Percentiles rank a stretch among this genome's conserved stretches.
These are phyloP conservation scores for Suhomyces sp. DNA, from an alignment of 805 yeast species.

Conservation along the genomic window DNA sequence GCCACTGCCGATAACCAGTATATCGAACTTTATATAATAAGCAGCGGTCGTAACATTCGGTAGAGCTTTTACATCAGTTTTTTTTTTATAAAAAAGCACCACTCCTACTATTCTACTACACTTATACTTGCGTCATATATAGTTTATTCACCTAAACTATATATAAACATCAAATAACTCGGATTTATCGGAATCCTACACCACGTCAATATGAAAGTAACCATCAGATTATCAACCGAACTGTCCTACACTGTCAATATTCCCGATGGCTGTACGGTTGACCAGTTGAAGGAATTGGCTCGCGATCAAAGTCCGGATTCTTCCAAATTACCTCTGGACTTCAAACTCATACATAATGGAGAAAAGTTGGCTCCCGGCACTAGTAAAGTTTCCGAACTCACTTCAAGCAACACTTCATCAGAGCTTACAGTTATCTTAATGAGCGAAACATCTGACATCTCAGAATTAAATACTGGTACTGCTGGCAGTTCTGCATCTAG, in stretches of 20 bases:
- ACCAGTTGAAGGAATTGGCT: conserved; percentile 47
- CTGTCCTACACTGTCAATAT: conserved; percentile 45
- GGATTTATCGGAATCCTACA: background rate
- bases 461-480: conserved; percentile 10
- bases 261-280: conserved; percentile 51
- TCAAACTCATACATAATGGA: conserved; percentile 41
- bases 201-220: conserved; percentile 41
- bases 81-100: background rate
- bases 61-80: background rate
- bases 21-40: background rate
- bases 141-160: background rate
- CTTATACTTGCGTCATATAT: background rate
- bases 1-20: conserved; percentile 3
- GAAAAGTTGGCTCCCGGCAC: conserved; percentile 31
- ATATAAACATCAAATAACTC: background rate
- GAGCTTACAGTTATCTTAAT: conserved; percentile 22
- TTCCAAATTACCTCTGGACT: conserved; percentile 32
- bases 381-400: conserved; percentile 9
- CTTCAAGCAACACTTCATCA: conserved; percentile 9
- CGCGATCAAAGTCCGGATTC: conserved; percentile 32
- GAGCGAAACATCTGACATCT: conserved; percentile 26
- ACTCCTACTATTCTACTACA: background rate
- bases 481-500: conserved; percentile 9
- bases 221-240: conserved; percentile 47
- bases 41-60: background rate